Conservation (phyloP, 352 stramenopile species). For the Phytophthora europaea region DNA sequence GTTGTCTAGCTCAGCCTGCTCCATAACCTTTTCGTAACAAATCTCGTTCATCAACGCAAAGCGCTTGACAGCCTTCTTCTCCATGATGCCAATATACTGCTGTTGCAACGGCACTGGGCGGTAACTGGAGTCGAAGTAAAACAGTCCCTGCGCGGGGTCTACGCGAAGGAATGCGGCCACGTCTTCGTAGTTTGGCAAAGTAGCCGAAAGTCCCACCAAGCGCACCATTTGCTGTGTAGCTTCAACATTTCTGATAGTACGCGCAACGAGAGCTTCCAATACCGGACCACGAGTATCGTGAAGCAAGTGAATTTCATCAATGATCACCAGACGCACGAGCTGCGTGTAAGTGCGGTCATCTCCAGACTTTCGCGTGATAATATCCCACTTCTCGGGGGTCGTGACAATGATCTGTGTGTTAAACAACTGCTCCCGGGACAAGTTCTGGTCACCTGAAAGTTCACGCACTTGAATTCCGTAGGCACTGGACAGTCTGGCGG, state of each 20-base stretch:
- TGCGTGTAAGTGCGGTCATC: constrained; percentile 98
- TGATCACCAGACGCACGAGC: constrained; percentile 98
- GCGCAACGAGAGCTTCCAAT: constrained; percentile 97
- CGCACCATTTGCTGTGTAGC: constrained; percentile 97
- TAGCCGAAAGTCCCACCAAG: constrained; percentile 98
- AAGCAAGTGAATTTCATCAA: constrained; percentile 99
- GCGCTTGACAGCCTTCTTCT: constrained; percentile 99
- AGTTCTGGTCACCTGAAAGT: constrained; percentile 98
- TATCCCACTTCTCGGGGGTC: constrained; percentile 99
- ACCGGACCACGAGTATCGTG: constrained; percentile 99
- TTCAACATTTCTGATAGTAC: constrained; percentile 99
- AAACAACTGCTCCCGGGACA: constrained; percentile 98
- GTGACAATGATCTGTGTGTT: constrained; percentile 99
- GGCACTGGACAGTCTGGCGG: constrained; percentile 89
- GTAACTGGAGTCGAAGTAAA: constrained; percentile 99
- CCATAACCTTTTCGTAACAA: constrained; percentile 99
- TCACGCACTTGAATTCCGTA: constrained; percentile 98
- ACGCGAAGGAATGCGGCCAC: constrained; percentile 99
- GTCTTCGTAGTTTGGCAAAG: constrained; percentile 99
- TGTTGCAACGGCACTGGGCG: constrained; percentile 99
- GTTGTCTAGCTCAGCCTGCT: constrained; percentile 95
- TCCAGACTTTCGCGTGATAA: constrained; percentile 99
- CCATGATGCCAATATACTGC: constrained; percentile 99
- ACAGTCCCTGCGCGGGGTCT: constrained; percentile 97
- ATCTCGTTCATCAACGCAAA: constrained; percentile 99